These are phyloP conservation scores for Colletotrichum echinochloae DNA, from an alignment of 2,329 filamentous ascomycete species.

Conservation along the genomic window DNA sequence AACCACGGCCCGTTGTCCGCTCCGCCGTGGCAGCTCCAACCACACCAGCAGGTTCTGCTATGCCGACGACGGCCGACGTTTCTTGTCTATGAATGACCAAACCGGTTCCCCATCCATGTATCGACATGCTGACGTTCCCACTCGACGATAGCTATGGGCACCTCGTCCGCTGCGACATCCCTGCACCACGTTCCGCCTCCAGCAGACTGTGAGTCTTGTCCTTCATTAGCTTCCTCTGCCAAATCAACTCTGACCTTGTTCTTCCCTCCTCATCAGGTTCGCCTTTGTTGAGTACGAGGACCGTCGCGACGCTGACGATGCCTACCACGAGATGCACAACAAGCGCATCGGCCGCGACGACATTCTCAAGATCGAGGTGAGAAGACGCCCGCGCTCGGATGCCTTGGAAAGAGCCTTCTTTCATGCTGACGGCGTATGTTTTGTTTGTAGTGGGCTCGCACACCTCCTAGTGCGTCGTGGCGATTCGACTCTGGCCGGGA, in stretches of 20 bases:
- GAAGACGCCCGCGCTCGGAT: conserved; percentile 43
- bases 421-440: conserved; percentile 21
- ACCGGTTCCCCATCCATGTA: conserved; percentile 17
- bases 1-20: conserved; percentile 24
- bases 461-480: conserved; percentile 97
- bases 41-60: conserved; percentile 7
- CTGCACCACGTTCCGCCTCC: conserved; percentile 90
- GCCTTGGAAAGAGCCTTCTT: not conserved
- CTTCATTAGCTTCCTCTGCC: not conserved
- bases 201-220: conserved; percentile 86
- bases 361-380: conserved; percentile 95
- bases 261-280: conserved; percentile 67
- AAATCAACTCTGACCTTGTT: not conserved
- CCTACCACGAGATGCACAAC: conserved; percentile 99
- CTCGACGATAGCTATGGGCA: conserved; percentile 82
- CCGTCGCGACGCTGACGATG: conserved; percentile 97
- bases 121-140: conserved; percentile 59
- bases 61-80: conserved; percentile 27
- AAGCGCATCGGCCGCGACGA: conserved; percentile 98
- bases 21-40: conserved; percentile 22
- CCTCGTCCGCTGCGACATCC: conserved; percentile 98
- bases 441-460: conserved; percentile 86
- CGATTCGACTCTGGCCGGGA: conserved; percentile 94
- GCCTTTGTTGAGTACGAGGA: conserved; percentile 99
- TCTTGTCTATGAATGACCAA: conserved; percentile 22